phyloP scores from a whole-genome alignment of 1,284 basidiomycete genomes.

The Heterobasidion occidentale region DNA sequence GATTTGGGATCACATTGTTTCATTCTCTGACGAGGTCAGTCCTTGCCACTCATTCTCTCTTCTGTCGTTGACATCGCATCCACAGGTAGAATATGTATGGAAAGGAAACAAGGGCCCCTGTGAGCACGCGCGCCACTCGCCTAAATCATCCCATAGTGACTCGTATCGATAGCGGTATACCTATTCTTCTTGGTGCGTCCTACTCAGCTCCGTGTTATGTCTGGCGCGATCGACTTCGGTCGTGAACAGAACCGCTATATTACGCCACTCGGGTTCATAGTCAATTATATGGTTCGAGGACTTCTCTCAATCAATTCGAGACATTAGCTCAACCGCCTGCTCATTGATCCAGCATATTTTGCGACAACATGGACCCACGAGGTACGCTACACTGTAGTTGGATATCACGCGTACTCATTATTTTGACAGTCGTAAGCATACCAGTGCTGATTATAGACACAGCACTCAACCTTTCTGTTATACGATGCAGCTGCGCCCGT shows the following conservation, averaged over 20 bases:
- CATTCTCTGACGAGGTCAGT: constrained; percentile 36
- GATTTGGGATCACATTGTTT: constrained; percentile 42
- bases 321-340: background rate
- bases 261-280: constrained; percentile 39
- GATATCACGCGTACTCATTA: background rate
- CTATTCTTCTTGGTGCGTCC: constrained; percentile 37
- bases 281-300: constrained; percentile 35
- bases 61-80: background rate
- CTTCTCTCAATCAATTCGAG: background rate
- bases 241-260: constrained; percentile 37
- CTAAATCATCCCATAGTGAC: background rate
- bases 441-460: background rate
- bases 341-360: background rate
- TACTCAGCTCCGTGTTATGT: background rate
- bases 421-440: background rate
- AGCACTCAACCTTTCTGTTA: background rate
- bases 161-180: constrained; percentile 27
- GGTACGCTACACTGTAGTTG: background rate
- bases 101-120: constrained; percentile 36
- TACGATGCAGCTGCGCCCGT: constrained; percentile 28
- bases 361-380: background rate
- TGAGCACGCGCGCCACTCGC: constrained; percentile 9
- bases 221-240: background rate
- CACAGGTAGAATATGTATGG: constrained; percentile 42
- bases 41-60: background rate